A percentile compares a stretch with the other conserved stretches of the same genome.
Conservation (phyloP, 2,329 filamentous ascomycete species). For the Stylonectria norvegica region DNA sequence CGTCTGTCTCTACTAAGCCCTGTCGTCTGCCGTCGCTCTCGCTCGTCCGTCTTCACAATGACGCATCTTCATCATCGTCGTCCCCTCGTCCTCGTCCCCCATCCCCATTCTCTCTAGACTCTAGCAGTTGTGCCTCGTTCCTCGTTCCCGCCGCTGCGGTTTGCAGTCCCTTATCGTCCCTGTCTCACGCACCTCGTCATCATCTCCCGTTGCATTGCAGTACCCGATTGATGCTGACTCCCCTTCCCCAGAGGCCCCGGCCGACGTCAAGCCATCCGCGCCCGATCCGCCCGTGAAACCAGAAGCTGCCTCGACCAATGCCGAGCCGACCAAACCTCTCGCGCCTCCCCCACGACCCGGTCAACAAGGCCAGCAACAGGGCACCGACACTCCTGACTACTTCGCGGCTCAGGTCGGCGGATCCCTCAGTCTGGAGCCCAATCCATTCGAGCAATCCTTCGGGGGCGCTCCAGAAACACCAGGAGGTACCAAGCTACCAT, state of each 20-base stretch:
- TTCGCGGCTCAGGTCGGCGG: slow-evolving; percentile 57
- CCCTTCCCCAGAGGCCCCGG: slow-evolving; percentile 37
- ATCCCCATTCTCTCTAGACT: slow-evolving; percentile 2
- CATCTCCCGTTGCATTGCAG: slow-evolving; percentile 13
- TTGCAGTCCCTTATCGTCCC: slow-evolving; percentile 12
- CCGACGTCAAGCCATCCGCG: slow-evolving; percentile 49
- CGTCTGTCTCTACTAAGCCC: slow-evolving; percentile 9
- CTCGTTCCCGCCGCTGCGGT: too few relatives aligned
- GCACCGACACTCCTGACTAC: slow-evolving; percentile 62
- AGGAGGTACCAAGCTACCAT: slow-evolving; percentile 76
- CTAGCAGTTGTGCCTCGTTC: slow-evolving; percentile 12
- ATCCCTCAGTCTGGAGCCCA: slow-evolving; percentile 75
- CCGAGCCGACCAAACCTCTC: slow-evolving; percentile 61
- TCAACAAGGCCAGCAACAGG: slow-evolving; percentile 40
- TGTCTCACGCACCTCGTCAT: slow-evolving; percentile 11
- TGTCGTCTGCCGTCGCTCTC: slow-evolving; percentile 8
- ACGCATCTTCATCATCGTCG: slow-evolving; percentile 25
- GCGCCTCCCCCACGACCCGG: slow-evolving; percentile 67
- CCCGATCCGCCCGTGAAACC: slow-evolving; percentile 45
- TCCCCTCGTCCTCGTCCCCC: slow-evolving; percentile 15
- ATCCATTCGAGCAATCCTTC: slow-evolving; percentile 97
- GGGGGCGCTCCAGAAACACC: slow-evolving; percentile 72
- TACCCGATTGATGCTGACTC: too few relatives aligned
- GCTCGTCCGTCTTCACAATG: slow-evolving; percentile 15
- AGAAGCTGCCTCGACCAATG: slow-evolving; percentile 51